Base-by-base conservation (phyloP, 345 rosid genomes). In the Balakata baccata region DNA sequence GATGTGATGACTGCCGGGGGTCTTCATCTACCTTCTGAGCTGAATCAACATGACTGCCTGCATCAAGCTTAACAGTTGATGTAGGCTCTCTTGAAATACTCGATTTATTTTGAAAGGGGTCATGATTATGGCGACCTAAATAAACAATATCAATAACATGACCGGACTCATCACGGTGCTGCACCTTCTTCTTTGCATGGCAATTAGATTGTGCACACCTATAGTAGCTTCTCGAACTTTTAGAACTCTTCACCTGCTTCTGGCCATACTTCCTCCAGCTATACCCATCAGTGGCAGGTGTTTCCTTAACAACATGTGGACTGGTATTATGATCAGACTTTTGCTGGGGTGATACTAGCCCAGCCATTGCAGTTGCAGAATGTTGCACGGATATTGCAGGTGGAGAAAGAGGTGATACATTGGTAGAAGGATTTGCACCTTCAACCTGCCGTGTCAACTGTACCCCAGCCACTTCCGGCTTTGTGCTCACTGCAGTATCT, bases 241-340 rank as follows among this genome's bases (percentile, higher is more conserved):
- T 53, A 22, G 81, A 68, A 57, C 62, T 50, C 78, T 74, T 78
- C 71, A 78, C 54, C 53, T 57, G 75, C 78, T 78, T 78, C 71
- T 64, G 74, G 41, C 81, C 81, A 58, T 78, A 78, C 62, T 78
- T 78, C 62, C 81, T 74, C 81, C 81, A 78, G 50, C 71, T 69
- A 78, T 69, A 74, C 49, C 73, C 77, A 58, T 78, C 81, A 4
- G 23, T 1, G 6, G 49, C 46, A 34, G 73, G 57, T 10, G 18
- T 47, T 38, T 74, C 66, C 54, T 45, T 37, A 37, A 7, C 62
- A 59, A 47, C 18, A 58, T 38, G 38, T 10, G 75, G 47, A n/a
- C 45, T 11, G 11, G 47, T 71, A 50, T 11, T 17, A 59, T 51
- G 13, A 62, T 65, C 64, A 3, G 39, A 14, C 3, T 38, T 41